Base-by-base conservation (phyloP, 228 moss, liverwort and hornwort species). In the Sphagnum magellanicum region DNA sequence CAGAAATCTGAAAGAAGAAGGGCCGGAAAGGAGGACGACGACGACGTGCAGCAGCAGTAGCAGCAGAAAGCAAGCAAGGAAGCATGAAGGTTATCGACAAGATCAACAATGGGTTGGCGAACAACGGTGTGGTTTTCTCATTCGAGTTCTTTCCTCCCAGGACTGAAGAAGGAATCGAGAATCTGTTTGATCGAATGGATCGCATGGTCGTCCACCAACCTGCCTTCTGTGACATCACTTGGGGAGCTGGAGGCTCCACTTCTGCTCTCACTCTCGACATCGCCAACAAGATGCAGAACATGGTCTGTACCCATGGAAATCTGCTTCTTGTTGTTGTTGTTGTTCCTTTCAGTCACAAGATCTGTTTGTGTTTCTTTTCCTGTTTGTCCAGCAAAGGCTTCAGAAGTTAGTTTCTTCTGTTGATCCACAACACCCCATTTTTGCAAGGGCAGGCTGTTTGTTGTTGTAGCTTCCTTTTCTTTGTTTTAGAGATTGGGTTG, bases 281-380 rank as follows among this genome's bases (percentile, higher is more conserved):
- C 63, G 93, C 93, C 67, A 90, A 94, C 79, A 98, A 93, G 76
- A 98, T 98, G 98, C 94, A 98, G 65, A 98, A 98, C 75, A 93
- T 90, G 98, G 92, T 92, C 72, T 4, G 64, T 53, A 13, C 16
- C 10, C 61, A 62, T 1, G 47, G 16, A 60, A 32, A 32, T 32
- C 32, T 32, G 32, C 32, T 32, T 32, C 8, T 60, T 16, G 5
- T 60, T 60, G 6, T 60, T 16, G 6, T 60, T 60, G 6, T 16
- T 16, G 5, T 16, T 60, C 60, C 16, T 60, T 6, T 6, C 14
- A 5, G 60, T 5, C n/a, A 60, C 60, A 14, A 60, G 5, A 14
- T 14, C n/a, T 60, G 16, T 14, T 16, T 32, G 32, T 32, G 32
- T 32, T 32, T 32, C 32, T 32, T 32, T 32, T 32, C 32, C 32